A percentile compares a stretch with the other conserved stretches of the same genome.
Evolutionary conservation across 192 early-diverging fungal species (phyloP).

Genomic region (Pecoramyces ruminantium): DNA sequence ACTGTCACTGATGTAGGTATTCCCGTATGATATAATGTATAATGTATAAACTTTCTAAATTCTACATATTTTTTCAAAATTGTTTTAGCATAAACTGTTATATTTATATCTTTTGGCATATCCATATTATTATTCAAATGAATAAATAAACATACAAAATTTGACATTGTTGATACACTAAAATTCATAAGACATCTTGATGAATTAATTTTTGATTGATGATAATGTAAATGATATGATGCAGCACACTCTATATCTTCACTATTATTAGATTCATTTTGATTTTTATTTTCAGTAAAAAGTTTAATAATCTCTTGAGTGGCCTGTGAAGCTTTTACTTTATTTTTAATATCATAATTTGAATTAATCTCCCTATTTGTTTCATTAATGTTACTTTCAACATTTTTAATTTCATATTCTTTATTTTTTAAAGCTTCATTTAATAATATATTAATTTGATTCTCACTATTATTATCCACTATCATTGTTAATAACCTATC

Average conservation of each 20-base stretch:
- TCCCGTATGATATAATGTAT: not conserved
- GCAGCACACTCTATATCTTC: not conserved
- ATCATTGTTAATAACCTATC: not conserved
- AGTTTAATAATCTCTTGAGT: not conserved
- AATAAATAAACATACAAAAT: not conserved
- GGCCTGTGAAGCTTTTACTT: not conserved
- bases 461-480: not conserved
- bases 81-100: not conserved
- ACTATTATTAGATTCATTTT: not conserved
- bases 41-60: not conserved
- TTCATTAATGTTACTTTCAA: not conserved
- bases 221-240: not conserved
- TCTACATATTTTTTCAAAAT: not conserved
- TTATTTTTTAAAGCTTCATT: not conserved
- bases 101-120: not conserved
- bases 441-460: not conserved
- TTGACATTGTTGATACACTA: not conserved
- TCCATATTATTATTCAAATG: not conserved
- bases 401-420: not conserved
- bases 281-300: not conserved
- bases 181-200: not conserved
- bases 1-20: not conserved
- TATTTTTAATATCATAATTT: not conserved
- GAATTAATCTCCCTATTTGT: not conserved
- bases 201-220: not conserved